Base-by-base conservation (phyloP, 164 flowering plant species). In the Stephania japonica region DNA sequence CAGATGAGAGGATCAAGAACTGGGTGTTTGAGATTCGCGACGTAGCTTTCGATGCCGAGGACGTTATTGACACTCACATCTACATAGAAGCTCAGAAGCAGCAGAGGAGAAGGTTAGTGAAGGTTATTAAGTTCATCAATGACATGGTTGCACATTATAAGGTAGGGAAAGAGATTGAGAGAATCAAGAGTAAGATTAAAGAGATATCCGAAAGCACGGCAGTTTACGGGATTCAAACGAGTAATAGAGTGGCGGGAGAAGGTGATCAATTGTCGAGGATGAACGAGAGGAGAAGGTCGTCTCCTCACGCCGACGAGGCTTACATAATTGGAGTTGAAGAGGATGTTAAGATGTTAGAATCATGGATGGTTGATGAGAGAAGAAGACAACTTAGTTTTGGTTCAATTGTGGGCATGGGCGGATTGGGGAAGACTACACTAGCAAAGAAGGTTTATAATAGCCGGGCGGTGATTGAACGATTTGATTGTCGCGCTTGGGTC, bases 401-500 rank as follows among this genome's bases (percentile, higher is more conserved):
- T 53, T 70, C 73, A 0, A 76, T 71, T 19, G 59, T 71, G 25
- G 69, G 53, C 6, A 65, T 73, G 68, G 75, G 69, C 4, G 75
- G 69, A 44, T 47, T 49, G 13, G 74, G 74, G 21, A 73, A 65
- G 47, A 65, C 66, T 12, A 69, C 71, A n/a, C 66, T 71, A 6
- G 67, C 62, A 47, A 73, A 43, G 23, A 73, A 65, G 25, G n/a
- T 44, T 24, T 72, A 21, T 16, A 65, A 65, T 24, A 43, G 21
- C 21, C 18, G 0, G 4, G 67, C n/a, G 26, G 44, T 72, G 16
- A 56, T 12, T n/a, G 44, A 18, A 1, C 71, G 56, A n/a, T 76
- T 71, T 67, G 67, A 71, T 21, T 38, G 49, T 9, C n/a, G 59
- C 27, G 70, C 75, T 19, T 73, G 75, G 75, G 53, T 65, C 11